Percentiles rank a stretch among this genome's conserved stretches.
These are phyloP conservation scores for Amanita molliuscula DNA, from an alignment of 768 basidiomycete species.

Conservation along the genomic window DNA sequence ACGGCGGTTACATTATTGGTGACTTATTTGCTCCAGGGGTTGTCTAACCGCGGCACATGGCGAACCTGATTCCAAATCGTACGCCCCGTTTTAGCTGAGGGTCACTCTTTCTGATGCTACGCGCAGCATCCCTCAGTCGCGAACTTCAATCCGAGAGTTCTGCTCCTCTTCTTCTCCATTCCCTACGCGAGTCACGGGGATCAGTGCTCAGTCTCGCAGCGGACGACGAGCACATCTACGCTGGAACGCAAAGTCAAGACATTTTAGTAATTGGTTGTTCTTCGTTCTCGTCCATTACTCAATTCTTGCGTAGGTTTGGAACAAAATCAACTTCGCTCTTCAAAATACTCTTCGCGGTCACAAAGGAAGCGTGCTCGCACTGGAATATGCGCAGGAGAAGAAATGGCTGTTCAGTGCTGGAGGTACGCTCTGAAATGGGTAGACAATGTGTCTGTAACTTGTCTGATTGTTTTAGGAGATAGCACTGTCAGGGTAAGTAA, in stretches of 20 bases:
- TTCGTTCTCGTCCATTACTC: background rate
- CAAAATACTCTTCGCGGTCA: slow-evolving; percentile 69
- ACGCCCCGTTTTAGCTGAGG: background rate
- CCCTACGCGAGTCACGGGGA: slow-evolving; percentile 55
- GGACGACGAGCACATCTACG: slow-evolving; percentile 65
- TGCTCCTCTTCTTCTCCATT: slow-evolving; percentile 49
- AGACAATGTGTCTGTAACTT: background rate
- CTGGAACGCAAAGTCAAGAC: slow-evolving; percentile 68
- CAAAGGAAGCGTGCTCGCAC: slow-evolving; percentile 71
- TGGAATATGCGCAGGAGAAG: slow-evolving; percentile 67
- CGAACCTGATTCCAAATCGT: slow-evolving; percentile 3
- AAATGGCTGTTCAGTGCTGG: slow-evolving; percentile 88
- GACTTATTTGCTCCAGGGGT: background rate
- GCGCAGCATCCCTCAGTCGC: slow-evolving; percentile 49
- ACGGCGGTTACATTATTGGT: background rate
- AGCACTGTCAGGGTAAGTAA: slow-evolving; percentile 71
- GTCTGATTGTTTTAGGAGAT: slow-evolving; percentile 45
- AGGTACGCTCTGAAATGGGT: slow-evolving; percentile 32
- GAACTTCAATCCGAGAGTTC: slow-evolving; percentile 32
- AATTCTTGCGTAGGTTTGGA: slow-evolving; percentile 63
- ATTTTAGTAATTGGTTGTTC: slow-evolving; percentile 46
- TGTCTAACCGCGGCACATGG: background rate
- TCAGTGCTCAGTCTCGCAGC: slow-evolving; percentile 73
- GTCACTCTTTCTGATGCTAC: background rate
- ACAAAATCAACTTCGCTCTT: slow-evolving; percentile 58